Base-by-base conservation (phyloP, 2,329 filamentous ascomycete species). In the Botrytis elliptica region DNA sequence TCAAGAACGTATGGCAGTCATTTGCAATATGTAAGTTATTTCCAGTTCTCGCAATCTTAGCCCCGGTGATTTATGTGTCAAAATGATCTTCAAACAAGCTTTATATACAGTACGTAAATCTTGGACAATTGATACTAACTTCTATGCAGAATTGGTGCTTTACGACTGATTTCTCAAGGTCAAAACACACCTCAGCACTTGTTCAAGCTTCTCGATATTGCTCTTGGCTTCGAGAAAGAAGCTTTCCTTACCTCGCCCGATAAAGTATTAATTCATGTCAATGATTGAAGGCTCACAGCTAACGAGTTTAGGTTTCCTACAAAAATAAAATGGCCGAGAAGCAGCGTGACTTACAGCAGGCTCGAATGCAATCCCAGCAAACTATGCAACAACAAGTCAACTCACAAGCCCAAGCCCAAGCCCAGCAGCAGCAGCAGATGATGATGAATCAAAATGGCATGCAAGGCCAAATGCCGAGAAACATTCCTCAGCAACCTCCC, bases 401-500 rank as follows among this genome's bases (percentile, higher is more conserved):
- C 63, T 80, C 80, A 25, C 79, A 81, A 69, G 78, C 77, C 36
- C 83, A 80, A 74, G 81, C 36, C 7, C 36, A 38, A 81, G 69
- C 77, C 75, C 49, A 55, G 25, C 49, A 85, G 68, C 84, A 86
- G 71, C 83, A 89, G 81, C 85, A 86, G 74, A 84, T 89, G 83
- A 85, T 88, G 83, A 73, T 73, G 64, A 87, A 84, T 74, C 85
- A 85, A 72, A 86, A 84, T 73, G 79, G 79, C 8, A 85, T 88
- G 83, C 86, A 86, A 74, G 84, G 83, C 20, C 85, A 87, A 75
- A 86, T 89, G 83, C 84, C 84, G 57, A 84, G 88, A 52, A 84
- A 84, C 20, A 77, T 78, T 72, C 85, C 87, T 81, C 80, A 79
- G 71, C 87, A 86, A 77, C 84, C 83, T 10, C 81, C 83, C 3